A percentile compares a stretch with the other conserved stretches of the same genome.
phyloP scores from a whole-genome alignment of 2,329 filamentous ascomycete species.

The Trichoderma guizhouense region DNA sequence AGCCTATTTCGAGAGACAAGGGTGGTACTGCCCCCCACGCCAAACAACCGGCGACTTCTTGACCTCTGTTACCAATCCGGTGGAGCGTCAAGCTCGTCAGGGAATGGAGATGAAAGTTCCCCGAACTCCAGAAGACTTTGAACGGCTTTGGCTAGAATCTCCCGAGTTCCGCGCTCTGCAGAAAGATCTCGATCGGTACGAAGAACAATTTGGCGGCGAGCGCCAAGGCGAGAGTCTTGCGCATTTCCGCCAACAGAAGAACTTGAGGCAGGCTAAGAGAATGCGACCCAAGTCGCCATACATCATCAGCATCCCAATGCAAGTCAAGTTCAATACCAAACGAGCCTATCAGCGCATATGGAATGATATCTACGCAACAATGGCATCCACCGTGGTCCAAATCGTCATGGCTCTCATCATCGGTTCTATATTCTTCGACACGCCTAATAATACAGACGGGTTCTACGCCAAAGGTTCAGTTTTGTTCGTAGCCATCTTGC shows the following conservation, averaged over 20 bases:
- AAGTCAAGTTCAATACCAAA: constrained; percentile 49
- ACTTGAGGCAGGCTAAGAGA: constrained; percentile 49
- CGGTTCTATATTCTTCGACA: constrained; percentile 57
- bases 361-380: constrained; percentile 49
- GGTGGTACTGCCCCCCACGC: constrained; percentile 63
- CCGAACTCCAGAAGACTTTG: constrained; percentile 68
- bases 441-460: constrained; percentile 45
- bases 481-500: constrained; percentile 58
- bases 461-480: constrained; percentile 55
- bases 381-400: constrained; percentile 45
- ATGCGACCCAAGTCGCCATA: constrained; percentile 55
- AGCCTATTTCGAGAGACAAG: constrained; percentile 64
- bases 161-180: constrained; percentile 42
- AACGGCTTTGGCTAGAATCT: constrained; percentile 44
- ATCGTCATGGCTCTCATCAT: constrained; percentile 58
- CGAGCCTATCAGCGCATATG: constrained; percentile 51
- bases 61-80: constrained; percentile 64
- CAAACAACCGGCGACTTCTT: constrained; percentile 70
- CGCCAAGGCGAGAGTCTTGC: constrained; percentile 37
- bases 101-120: constrained; percentile 63
- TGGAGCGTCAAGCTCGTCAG: constrained; percentile 51
- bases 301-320: constrained; percentile 53
- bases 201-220: constrained; percentile 43
- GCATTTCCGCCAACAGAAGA: constrained; percentile 47
- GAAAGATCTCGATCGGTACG: constrained; percentile 49